A percentile compares a stretch with the other conserved stretches of the same genome.
phyloP scores from a whole-genome alignment of 2,329 filamentous ascomycete genomes.

The Hortaea werneckii region DNA sequence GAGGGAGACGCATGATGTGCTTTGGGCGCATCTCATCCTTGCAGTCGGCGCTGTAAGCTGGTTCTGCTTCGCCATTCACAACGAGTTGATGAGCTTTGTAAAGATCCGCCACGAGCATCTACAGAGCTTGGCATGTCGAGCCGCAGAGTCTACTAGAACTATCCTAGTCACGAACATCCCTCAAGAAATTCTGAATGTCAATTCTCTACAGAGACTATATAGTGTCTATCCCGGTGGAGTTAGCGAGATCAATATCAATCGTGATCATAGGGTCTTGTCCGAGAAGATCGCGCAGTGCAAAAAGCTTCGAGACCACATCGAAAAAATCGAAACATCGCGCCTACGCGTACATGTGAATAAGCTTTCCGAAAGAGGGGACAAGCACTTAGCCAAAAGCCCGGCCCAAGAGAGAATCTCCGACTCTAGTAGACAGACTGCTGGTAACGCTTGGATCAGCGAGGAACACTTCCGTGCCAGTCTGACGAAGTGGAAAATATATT shows the following conservation, averaged over 20 bases:
- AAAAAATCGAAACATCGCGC: conserved; percentile 73
- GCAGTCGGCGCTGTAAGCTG: conserved; percentile 70
- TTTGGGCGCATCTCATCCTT: conserved; percentile 76
- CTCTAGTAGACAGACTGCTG: too few species aligned
- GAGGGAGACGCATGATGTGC: conserved; percentile 50
- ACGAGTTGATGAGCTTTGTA: conserved; percentile 78
- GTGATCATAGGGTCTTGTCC: conserved; percentile 71
- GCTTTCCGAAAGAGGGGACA: conserved; percentile 33
- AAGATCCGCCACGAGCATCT: conserved; percentile 89
- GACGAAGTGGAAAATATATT: background rate
- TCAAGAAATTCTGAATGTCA: conserved; percentile 74
- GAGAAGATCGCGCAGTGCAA: conserved; percentile 75
- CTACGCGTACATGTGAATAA: conserved; percentile 71
- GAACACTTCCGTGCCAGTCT: background rate
- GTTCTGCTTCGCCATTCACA: conserved; percentile 79
- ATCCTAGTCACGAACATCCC: conserved; percentile 89
- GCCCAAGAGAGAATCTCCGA: too few species aligned
- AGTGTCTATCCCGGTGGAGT: conserved; percentile 95
- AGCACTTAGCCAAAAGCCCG: background rate
- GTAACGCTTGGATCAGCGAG: background rate
- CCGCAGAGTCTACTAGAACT: conserved; percentile 88
- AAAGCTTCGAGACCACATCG: conserved; percentile 59
- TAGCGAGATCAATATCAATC: conserved; percentile 92
- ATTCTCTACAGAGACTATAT: conserved; percentile 73
- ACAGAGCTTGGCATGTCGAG: conserved; percentile 85